phyloP scores from a whole-genome alignment of 2,329 filamentous ascomycete species.

The Talaromyces albobiverticillius region DNA sequence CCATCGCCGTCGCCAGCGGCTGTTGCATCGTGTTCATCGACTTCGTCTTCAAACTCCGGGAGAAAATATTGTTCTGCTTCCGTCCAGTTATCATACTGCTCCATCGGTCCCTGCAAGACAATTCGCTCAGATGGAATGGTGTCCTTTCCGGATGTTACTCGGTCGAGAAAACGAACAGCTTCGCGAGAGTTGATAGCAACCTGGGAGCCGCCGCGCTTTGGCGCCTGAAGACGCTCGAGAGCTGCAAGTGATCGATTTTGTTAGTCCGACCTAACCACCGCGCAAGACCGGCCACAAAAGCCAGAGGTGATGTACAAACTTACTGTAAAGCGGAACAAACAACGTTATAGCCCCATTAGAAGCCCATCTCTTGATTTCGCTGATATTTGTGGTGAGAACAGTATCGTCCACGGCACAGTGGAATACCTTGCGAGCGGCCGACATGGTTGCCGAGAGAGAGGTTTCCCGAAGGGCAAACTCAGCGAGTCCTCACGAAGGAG shows the following conservation, averaged over 20 bases:
- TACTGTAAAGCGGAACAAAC: slow-evolving; percentile 53
- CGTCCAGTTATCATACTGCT: slow-evolving; percentile 47
- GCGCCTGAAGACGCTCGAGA: slow-evolving; percentile 44
- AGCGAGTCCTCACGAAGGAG: not conserved
- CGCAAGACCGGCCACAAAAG: slow-evolving; percentile 13
- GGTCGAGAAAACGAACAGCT: slow-evolving; percentile 52
- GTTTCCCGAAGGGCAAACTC: not conserved
- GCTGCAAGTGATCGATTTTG: slow-evolving; percentile 28
- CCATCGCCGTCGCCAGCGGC: slow-evolving; percentile 3
- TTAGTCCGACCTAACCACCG: not conserved
- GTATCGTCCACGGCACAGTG: slow-evolving; percentile 55
- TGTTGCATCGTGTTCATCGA: slow-evolving; percentile 23
- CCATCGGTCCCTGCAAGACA: slow-evolving; percentile 48
- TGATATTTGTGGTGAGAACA: slow-evolving; percentile 50
- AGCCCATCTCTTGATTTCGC: slow-evolving; percentile 53
- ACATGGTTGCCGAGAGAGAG: slow-evolving; percentile 27
- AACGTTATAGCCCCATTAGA: slow-evolving; percentile 48
- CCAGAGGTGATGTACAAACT: slow-evolving; percentile 17
- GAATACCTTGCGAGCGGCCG: slow-evolving; percentile 45
- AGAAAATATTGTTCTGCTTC: slow-evolving; percentile 46
- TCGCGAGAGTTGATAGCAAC: slow-evolving; percentile 51
- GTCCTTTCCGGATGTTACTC: slow-evolving; percentile 47
- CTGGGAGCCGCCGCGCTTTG: slow-evolving; percentile 46
- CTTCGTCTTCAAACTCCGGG: slow-evolving; percentile 43
- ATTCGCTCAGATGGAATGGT: slow-evolving; percentile 42